Conservation (phyloP, 495 filamentous ascomycete species). For the Neurospora sp. region DNA sequence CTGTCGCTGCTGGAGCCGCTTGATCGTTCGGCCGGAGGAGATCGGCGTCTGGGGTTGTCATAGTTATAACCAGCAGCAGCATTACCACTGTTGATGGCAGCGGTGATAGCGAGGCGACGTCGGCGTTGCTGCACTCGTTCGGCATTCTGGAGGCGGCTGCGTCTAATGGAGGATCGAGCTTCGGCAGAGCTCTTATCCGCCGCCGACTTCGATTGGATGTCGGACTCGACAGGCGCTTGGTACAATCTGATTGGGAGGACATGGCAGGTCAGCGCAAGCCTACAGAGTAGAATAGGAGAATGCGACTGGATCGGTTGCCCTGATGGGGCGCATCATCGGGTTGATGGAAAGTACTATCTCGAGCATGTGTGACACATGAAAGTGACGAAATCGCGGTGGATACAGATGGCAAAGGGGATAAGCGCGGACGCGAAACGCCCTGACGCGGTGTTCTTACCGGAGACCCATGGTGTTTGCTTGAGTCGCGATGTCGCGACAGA, state of each 20-base stretch:
- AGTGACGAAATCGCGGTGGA: background rate
- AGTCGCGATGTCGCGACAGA: background rate
- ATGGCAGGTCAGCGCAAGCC: conserved; percentile 13
- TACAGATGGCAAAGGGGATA: background rate
- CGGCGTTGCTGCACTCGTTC: conserved; percentile 31
- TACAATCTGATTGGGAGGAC: conserved; percentile 34
- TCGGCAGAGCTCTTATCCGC: conserved; percentile 38
- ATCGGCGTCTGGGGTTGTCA: conserved; percentile 1
- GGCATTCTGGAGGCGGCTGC: conserved; percentile 15
- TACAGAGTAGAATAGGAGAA: background rate
- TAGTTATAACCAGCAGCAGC: background rate
- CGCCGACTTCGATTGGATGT: conserved; percentile 45
- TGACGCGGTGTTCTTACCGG: conserved; percentile 49
- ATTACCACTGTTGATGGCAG: conserved; percentile 11
- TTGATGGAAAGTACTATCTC: background rate
- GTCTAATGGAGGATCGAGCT: conserved; percentile 65
- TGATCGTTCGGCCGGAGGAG: conserved; percentile 1
- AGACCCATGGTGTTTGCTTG: conserved; percentile 56
- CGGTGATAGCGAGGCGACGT: conserved; percentile 14
- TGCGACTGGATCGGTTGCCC: background rate
- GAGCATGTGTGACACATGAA: background rate
- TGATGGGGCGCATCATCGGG: background rate
- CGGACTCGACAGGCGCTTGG: conserved; percentile 45
- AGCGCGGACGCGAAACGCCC: conserved; percentile 16
- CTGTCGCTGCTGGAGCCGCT: background rate